Evolutionary conservation across 345 rosid genomes (phyloP), one percentile per base, ranked within the genome.

Genomic region (Camelina sativa): DNA sequence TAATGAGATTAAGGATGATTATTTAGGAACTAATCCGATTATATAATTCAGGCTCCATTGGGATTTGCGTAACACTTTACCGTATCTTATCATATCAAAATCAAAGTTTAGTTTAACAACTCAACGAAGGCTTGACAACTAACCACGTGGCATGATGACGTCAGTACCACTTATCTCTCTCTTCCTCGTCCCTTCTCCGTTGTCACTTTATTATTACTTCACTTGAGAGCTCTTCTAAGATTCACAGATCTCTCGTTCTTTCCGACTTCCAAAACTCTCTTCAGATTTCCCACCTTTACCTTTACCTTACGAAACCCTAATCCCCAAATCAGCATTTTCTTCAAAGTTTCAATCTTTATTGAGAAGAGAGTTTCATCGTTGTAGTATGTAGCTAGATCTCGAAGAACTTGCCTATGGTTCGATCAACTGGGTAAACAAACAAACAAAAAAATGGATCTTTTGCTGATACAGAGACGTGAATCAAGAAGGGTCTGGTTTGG

Each of bases 401-500:
- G 11, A 23, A 41, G 22, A 12, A 3, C 7, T n/a, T 54, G 8
- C 65, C 51, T 44, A 78, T 80, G 76, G 74, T 63, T 81, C 38
- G 66, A 15, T 76, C 59, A 34, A 40, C 61, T 50, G 47, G 73
- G 41, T 52, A 52, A 71, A 51, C 11, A 35, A 1, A 2, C 11
- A 35, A 1, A 4, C 5, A 25, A 74, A 60, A 60, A 58, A 75
- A 85, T 84, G 96, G 83, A 73, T 73, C 78, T 34, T 38, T 61
- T 80, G 81, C 17, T 80, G 52, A 80, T 67, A 72, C 69, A 74
- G 23, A 80, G 77, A 32, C 84, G 85, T 68, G 75, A 75, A 81
- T 91, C 86, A 15, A 82, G 80, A 75, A 80, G 87, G 80, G 89
- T 86, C 67, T 89, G 93, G 97, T 82, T 88, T 82, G 81, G 85